A percentile compares a stretch with the other conserved stretches of the same genome.
These are phyloP conservation scores for Melaleuca alternifolia DNA, from an alignment of 345 rosid genomes.

Conservation along the genomic window DNA sequence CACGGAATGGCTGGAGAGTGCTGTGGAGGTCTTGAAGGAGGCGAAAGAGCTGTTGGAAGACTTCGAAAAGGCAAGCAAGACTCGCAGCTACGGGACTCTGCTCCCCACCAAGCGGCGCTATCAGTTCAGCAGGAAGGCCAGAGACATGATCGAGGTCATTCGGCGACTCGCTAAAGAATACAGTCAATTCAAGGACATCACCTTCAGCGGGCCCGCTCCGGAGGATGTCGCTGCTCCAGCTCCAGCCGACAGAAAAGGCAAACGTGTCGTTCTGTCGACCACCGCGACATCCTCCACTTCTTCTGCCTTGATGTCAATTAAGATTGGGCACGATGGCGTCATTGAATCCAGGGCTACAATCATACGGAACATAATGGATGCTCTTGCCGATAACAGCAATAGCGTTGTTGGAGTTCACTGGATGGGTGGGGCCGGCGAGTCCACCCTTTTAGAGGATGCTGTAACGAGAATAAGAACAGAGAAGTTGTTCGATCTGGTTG, in stretches of 20 bases:
- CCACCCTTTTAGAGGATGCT: background rate
- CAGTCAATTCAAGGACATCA: background rate
- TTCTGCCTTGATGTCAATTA: background rate
- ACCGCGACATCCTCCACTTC: background rate
- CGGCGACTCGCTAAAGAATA: background rate
- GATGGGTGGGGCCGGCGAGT: background rate
- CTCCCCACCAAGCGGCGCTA: background rate
- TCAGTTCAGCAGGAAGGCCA: background rate
- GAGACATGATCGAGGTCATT: background rate
- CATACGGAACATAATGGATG: background rate
- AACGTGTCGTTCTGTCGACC: background rate
- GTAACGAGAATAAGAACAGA: background rate
- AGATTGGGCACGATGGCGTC: background rate
- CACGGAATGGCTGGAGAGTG: background rate
- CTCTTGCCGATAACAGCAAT: background rate
- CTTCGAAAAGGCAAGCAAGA: background rate
- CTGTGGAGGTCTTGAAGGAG: background rate
- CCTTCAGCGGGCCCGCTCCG: background rate
- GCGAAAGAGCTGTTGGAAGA: background rate
- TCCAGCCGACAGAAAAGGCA: background rate
- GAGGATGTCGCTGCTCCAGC: accelerated
- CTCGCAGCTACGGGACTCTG: background rate
- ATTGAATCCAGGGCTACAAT: background rate
- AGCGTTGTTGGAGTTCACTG: background rate
- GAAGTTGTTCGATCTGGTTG: background rate